These are phyloP conservation scores for Heterobasidion annosum DNA, from an alignment of 1,284 basidiomycete species.

Conservation along the genomic window DNA sequence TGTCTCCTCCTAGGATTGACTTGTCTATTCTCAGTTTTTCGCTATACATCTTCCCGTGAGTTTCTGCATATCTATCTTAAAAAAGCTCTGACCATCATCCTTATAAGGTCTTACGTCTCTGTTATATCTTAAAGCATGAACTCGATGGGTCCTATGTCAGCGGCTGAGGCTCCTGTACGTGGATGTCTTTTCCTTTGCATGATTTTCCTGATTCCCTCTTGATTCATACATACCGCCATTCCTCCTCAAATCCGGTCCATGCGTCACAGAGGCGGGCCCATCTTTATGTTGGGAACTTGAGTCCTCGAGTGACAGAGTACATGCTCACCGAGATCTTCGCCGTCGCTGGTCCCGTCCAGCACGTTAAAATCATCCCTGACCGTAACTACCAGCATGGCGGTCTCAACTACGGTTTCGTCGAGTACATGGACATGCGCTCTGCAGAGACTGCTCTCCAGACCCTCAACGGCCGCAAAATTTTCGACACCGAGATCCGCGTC, in stretches of 20 bases:
- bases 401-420: constrained; percentile 97
- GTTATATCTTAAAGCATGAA: constrained; percentile 64
- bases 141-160: constrained; percentile 53
- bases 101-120: constrained; percentile 20
- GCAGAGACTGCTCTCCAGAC: constrained; percentile 96
- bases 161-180: constrained; percentile 71
- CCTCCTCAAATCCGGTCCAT: neutral
- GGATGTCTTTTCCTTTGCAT: constrained; percentile 2
- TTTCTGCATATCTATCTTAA: constrained; percentile 27
- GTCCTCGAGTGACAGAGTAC: constrained; percentile 87
- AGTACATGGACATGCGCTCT: constrained; percentile 94
- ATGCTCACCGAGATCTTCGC: constrained; percentile 96
- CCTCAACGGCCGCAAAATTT: constrained; percentile 95
- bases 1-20: constrained; percentile 28
- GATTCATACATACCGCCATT: neutral
- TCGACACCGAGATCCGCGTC: constrained; percentile 94
- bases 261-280: constrained; percentile 69
- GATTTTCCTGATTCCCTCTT: neutral
- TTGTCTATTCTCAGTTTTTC: constrained; percentile 9
- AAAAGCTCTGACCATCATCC: constrained; percentile 14
- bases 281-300: constrained; percentile 96
- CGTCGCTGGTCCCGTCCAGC: constrained; percentile 90
- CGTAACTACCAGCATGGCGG: constrained; percentile 96
- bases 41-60: constrained; percentile 27
- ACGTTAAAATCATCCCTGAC: constrained; percentile 98